Evolutionary conservation across 129 eudicot species (phyloP), one percentile per base, ranked within the genome.

Genomic region (Smallanthus sonchifolius): DNA sequence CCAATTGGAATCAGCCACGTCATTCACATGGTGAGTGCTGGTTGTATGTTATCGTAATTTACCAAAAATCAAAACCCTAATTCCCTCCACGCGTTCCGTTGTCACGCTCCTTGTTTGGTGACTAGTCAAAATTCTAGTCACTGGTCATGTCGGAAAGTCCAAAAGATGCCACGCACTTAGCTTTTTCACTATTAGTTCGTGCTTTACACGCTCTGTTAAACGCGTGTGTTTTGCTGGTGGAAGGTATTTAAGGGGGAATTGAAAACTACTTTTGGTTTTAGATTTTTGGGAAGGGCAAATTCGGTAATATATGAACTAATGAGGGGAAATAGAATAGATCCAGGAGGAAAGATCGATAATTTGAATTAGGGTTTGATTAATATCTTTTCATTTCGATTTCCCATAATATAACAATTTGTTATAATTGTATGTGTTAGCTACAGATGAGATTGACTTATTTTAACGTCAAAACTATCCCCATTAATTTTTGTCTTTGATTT

Each of bases 111-210:
- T 9, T 4, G 77, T 70, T 76, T 40, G 48, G 75, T 67, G 60
- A 67, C 48, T 56, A 32, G 81, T 77, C 81, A 59, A 77, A 3
- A 19, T 68, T 56, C 39, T 43, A 34, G 76, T 77, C 81, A 47
- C 36, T 16, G 42, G 69, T 68, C 35, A 54, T 10, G 68, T 28
- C 55, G 9, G 60, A 78, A 47, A 60, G 71, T 69, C 71, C 76
- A 60, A 60, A 70, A 70, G 76, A 77, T 69, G 76, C 76, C 70
- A 59, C 76, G 71, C 81, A 77, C 81, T 78, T 61, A 38, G 2
- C 42, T 2, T 4, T n/a, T 1, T 3, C 24, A 0, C 3, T 2
- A 62, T 61, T 78, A 66, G 77, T 62, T 0, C 72, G 82, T 78
- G 57, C 0, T 0, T 0, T 15, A 0, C 82, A 78, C 59, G 72